A percentile compares a stretch with the other conserved stretches of the same genome.
These are phyloP conservation scores for Stenogyne calaminthoides DNA, from an alignment of 305 asterid genomes.

Conservation along the genomic window DNA sequence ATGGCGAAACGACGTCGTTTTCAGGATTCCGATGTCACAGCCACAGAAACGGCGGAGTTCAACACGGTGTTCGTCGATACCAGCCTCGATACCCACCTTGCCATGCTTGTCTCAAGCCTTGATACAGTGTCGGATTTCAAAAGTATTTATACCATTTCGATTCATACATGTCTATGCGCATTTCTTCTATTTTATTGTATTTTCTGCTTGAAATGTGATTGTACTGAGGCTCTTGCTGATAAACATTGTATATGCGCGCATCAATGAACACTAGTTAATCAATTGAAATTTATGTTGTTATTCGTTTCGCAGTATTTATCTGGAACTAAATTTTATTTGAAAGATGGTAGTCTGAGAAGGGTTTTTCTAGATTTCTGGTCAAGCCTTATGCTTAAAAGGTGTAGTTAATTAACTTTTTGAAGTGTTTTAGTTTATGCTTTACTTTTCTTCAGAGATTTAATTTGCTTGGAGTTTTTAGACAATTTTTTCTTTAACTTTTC, in stretches of 20 bases:
- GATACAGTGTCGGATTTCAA: conserved; percentile 62
- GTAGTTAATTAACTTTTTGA: not conserved
- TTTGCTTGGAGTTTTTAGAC: not conserved
- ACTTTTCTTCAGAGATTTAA: not conserved
- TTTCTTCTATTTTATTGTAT: not conserved
- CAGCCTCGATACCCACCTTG: conserved; percentile 66
- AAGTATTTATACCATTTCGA: conserved; percentile 37
- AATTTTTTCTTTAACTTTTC: not conserved
- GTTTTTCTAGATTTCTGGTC: not conserved
- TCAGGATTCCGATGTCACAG: conserved; percentile 30
- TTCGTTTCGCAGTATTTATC: not conserved
- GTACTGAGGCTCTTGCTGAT: too few species aligned
- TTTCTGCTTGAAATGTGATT: too few species aligned
- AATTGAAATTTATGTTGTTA: not conserved
- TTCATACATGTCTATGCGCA: not conserved
- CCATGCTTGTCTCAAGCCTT: conserved; percentile 38
- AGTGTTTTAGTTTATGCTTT: not conserved
- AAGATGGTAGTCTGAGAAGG: not conserved
- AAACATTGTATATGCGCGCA: not conserved
- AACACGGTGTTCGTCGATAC: conserved; percentile 60
- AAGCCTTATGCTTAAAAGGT: conserved; percentile 10
- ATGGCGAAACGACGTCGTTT: conserved; percentile 56
- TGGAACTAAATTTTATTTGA: not conserved
- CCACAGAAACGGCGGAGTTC: conserved; percentile 24
- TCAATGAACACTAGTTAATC: not conserved